Evolutionary conservation across 2,329 filamentous ascomycete species (phyloP), one percentile per base, ranked within the genome.

Genomic region (Pseudocercospora crystallina): DNA sequence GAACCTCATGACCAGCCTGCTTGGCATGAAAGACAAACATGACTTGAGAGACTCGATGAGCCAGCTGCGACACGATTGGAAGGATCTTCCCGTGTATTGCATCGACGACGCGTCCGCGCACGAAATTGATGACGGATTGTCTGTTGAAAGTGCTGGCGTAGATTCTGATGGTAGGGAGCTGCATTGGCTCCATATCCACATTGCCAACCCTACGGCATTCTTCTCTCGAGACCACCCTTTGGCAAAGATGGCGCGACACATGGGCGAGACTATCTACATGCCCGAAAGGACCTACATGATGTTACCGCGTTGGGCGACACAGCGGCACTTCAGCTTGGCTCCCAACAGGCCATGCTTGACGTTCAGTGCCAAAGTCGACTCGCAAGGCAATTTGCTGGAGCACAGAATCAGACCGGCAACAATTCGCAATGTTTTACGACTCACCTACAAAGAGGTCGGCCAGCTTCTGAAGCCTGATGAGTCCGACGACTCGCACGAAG

Each of bases 51-150:
- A 86, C 61, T 71, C 70, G 2, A 83, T 85, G 81, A 68, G 71
- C 3, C 70, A 72, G 9, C 63, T 80, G 20, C 81, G 88, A 40
- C 78, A 76, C 51, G 78, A 83, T 45, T 87, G 83, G 79, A 72
- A 72, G 0, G 62, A 76, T n/a, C 64, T 81, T 15, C 79, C 77
- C 0, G 80, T 87, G 1, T 91, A 84, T 65, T 90, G 86, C 58
- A 87, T 95, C 53, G 89, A 95, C 63, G 77, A 80, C 26, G 75
- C 77, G 14, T 71, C 70, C 32, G 86, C 89, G 0, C 73, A 79
- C 26, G 83, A 92, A 60, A 86, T 94, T 51, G 89, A 95, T 59
- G 89, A 95, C 64, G 89, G 85, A 1, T 71, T 95, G 8, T 92
- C 88, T 1, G 64, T 94, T 7, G 84, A 90, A 63, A 69, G 69